These are phyloP conservation scores for Camellia sinensis DNA, from an alignment of 148 eudicot species.

Conservation along the genomic window DNA sequence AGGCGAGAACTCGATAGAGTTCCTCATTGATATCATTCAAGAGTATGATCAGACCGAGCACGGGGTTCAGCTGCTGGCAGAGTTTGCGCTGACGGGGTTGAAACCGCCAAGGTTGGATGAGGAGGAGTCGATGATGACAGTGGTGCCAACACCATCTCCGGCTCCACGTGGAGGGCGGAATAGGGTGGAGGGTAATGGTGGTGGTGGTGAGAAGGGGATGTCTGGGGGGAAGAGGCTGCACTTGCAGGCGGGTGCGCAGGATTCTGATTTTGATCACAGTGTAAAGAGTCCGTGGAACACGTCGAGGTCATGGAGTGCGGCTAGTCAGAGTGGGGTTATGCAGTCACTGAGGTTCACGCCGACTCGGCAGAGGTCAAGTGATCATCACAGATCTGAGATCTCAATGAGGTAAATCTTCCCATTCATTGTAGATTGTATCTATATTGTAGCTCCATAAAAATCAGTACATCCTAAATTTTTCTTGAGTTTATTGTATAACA, in stretches of 20 bases:
- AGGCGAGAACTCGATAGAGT: conserved; percentile 44
- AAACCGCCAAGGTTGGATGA: conserved; percentile 26
- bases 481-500: too few relatives aligned
- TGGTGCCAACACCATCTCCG: conserved; percentile 27
- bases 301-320: conserved; percentile 31
- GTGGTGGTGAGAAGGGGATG: neutral
- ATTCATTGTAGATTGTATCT: neutral
- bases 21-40: conserved; percentile 44
- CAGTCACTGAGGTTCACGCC: conserved; percentile 27
- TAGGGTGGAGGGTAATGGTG: neutral
- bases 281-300: conserved; percentile 38
- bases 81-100: conserved; percentile 47
- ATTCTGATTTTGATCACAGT: conserved; percentile 29
- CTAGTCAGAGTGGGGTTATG: conserved; percentile 26
- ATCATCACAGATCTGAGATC: conserved; percentile 15
- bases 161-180: neutral
- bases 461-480: neutral
- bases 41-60: conserved; percentile 44
- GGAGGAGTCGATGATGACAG: conserved; percentile 19
- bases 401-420: conserved; percentile 27
- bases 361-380: conserved; percentile 13
- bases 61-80: conserved; percentile 45
- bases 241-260: conserved; percentile 14
- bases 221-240: conserved; percentile 21
- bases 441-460: neutral